Base-by-base conservation (phyloP, 2,329 filamentous ascomycete species). In the Trematosphaeria pertusa region DNA sequence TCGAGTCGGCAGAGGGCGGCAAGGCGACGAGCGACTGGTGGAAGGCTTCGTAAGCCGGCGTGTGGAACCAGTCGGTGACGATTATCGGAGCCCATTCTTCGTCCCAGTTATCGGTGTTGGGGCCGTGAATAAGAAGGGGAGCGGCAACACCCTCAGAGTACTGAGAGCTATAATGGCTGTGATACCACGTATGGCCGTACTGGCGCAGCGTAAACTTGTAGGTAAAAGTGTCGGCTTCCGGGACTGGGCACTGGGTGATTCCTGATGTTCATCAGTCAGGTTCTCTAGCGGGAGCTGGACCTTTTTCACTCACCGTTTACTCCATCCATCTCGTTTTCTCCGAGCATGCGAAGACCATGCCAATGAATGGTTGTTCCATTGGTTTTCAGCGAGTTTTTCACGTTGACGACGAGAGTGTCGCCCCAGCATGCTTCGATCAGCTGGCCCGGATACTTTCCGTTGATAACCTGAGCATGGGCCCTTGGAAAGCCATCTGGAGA, bases 351-450 rank as follows among this genome's bases (percentile, higher is more conserved):
- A 39, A 87, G 40, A 0, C 79, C 85, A 60, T 87, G 84, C 67
- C 77, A 86, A 59, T 87, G 84, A n/a, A 86, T 78, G 15, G 76
- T 75, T 4, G 82, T 85, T 28, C 83, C 82, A 31, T 87, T 86
- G 53, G 76, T 59, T 11, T 68, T 64, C 68, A 79, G 46, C 35
- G 67, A 40, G 62, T 87, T 87, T 26, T 69, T 79, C 8, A 87
- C 77, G 22, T 56, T 54, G 37, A 62, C 45, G 10, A 52, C 24
- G 10, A 62, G 26, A 19, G 56, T 59, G 32, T 61, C 58, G n/a
- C 58, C 58, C 58, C 58, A 61, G 34, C 58, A 62, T n/a, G 55
- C 59, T 43, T 62, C 55, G 21, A 62, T 58, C 2, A 59, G 31
- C 6, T 40, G 42, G 8, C 60, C 62, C 5, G 62, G 62, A 21